Conservation (phyloP, 768 basidiomycete genomes). For the Serendipita vermifera region DNA sequence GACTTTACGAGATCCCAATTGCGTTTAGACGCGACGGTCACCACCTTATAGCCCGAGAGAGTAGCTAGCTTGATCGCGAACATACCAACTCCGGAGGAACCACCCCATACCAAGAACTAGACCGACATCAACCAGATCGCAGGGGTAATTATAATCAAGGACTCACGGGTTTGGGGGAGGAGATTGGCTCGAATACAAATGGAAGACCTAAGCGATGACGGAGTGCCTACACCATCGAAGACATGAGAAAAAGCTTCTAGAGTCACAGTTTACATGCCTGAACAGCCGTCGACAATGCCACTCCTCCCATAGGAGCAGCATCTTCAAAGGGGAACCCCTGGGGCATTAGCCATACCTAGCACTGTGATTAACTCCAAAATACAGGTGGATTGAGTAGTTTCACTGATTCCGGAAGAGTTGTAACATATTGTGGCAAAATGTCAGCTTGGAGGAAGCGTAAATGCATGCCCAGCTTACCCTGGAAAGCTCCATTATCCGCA, state of each 20-base stretch:
- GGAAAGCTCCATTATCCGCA: slow-evolving; percentile 2
- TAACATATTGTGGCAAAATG: background rate
- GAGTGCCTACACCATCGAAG: background rate
- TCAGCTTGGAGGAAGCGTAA: background rate
- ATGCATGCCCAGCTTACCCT: background rate
- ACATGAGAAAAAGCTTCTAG: background rate
- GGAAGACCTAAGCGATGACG: background rate
- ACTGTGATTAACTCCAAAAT: background rate
- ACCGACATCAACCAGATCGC: background rate
- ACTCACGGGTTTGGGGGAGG: background rate
- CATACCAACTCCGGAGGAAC: slow-evolving; percentile 22
- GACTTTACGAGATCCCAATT: slow-evolving; percentile 27
- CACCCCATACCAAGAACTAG: slow-evolving; percentile 23
- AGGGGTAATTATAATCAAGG: background rate
- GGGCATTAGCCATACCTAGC: background rate
- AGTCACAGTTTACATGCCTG: background rate
- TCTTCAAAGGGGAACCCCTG: background rate
- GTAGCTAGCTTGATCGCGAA: slow-evolving; percentile 32
- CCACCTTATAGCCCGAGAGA: slow-evolving; percentile 31
- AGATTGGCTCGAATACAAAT: too few species aligned
- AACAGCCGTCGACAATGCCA: background rate
- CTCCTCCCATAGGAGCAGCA: background rate
- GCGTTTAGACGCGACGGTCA: slow-evolving; percentile 31
- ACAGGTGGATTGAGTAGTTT: background rate
- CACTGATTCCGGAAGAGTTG: background rate